These are phyloP conservation scores for Termitomyces heimii DNA, from an alignment of 768 basidiomycete genomes.

Conservation along the genomic window DNA sequence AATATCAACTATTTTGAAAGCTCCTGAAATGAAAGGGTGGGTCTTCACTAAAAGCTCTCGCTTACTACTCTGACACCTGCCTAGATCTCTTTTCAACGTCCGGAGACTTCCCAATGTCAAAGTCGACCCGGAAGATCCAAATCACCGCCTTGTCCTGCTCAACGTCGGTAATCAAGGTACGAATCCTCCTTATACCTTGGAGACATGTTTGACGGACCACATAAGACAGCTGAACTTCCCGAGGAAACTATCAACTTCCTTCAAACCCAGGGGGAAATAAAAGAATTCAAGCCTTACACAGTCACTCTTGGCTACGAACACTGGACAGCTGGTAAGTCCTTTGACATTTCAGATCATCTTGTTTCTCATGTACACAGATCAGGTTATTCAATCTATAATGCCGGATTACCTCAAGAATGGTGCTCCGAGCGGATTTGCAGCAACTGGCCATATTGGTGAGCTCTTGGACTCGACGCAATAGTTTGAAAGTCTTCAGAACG, in stretches of 20 bases:
- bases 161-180: slow-evolving; percentile 56
- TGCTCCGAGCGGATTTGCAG: slow-evolving; percentile 82
- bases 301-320: slow-evolving; percentile 77
- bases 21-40: slow-evolving; percentile 55
- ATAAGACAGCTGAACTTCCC: slow-evolving; percentile 67
- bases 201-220: slow-evolving; percentile 12
- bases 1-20: slow-evolving; percentile 50
- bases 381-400: slow-evolving; percentile 76
- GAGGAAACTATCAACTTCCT: slow-evolving; percentile 50
- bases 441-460: slow-evolving; percentile 87
- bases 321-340: slow-evolving; percentile 72
- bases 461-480: neutral
- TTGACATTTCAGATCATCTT: neutral
- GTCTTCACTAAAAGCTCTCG: slow-evolving; percentile 11
- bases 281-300: slow-evolving; percentile 50
- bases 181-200: slow-evolving; percentile 11
- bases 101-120: slow-evolving; percentile 63
- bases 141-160: slow-evolving; percentile 60
- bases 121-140: slow-evolving; percentile 39
- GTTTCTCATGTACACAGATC: slow-evolving; percentile 48
- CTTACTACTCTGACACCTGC: neutral
- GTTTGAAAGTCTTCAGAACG: neutral
- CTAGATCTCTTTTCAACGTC: slow-evolving; percentile 58
- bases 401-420: slow-evolving; percentile 74
- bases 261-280: slow-evolving; percentile 33